These are phyloP conservation scores for Sarocladium strictum DNA, from an alignment of 2,329 filamentous ascomycete genomes.

Conservation along the genomic window DNA sequence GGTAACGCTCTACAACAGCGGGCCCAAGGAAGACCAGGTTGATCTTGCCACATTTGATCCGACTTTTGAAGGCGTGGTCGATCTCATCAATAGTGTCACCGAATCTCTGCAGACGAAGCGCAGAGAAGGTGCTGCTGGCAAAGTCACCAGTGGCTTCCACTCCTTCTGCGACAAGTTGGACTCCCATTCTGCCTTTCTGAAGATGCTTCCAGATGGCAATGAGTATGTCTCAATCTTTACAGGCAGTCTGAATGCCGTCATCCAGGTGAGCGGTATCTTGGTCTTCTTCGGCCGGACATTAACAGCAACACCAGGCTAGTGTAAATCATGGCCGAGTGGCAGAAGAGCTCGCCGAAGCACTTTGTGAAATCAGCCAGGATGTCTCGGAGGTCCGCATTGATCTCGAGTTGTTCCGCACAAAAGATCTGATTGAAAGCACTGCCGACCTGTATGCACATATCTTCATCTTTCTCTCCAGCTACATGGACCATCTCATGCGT, in stretches of 20 bases:
- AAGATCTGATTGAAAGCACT: constrained; percentile 11
- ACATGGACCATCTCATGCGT: constrained; percentile 19
- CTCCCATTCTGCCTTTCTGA: constrained; percentile 18
- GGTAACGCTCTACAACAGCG: constrained; percentile 11
- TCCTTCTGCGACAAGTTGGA: constrained; percentile 19
- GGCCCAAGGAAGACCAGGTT: constrained; percentile 10
- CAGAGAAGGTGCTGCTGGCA: constrained; percentile 9
- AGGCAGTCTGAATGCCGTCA: constrained; percentile 19
- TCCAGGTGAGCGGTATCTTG: no score
- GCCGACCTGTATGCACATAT: constrained; percentile 19
- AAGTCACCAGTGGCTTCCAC: constrained; percentile 17
- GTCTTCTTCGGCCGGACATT: no score
- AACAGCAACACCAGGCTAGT: constrained; percentile 18
- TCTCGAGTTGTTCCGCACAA: constrained; percentile 12
- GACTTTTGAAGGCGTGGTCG: constrained; percentile 12
- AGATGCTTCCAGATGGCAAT: constrained; percentile 21
- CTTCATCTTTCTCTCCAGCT: constrained; percentile 16
- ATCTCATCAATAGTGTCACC: constrained; percentile 11
- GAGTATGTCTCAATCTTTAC: constrained; percentile 25
- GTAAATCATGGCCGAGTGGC: constrained; percentile 18
- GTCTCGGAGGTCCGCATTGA: constrained; percentile 12
- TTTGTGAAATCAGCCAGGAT: constrained; percentile 16
- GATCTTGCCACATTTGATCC: constrained; percentile 11
- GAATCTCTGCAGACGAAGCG: constrained; percentile 10
- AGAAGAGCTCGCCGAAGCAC: constrained; percentile 14